These are phyloP conservation scores for Akanthomyces lecanii DNA, from an alignment of 2,329 filamentous ascomycete species.

Conservation along the genomic window DNA sequence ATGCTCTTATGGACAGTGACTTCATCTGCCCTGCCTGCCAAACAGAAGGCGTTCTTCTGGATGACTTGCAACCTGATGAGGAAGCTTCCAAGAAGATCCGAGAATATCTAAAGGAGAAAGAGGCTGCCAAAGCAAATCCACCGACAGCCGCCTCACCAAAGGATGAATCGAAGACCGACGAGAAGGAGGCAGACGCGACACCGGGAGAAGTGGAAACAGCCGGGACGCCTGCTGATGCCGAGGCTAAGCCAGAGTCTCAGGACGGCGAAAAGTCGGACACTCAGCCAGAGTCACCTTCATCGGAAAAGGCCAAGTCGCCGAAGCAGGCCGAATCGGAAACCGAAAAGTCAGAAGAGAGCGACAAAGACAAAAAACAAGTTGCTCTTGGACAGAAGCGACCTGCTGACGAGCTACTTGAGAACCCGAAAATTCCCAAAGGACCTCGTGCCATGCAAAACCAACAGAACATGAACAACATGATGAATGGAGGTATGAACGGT, in stretches of 20 bases:
- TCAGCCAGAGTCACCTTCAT: conserved; percentile 19
- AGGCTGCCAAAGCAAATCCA: conserved; percentile 41
- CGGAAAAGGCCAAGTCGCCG: conserved; percentile 27
- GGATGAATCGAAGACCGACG: conserved; percentile 33
- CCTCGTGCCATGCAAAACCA: conserved; percentile 62
- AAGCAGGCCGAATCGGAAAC: conserved; percentile 31
- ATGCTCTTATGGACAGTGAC: conserved; percentile 97
- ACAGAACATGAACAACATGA: conserved; percentile 43
- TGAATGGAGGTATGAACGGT: conserved; percentile 39
- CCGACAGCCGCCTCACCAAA: conserved; percentile 31
- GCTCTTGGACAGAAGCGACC: conserved; percentile 69
- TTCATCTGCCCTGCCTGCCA: conserved; percentile 91
- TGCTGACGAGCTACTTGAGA: conserved; percentile 67
- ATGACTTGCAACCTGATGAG: conserved; percentile 81
- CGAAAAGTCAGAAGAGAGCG: conserved; percentile 33
- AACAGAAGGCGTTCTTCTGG: conserved; percentile 85
- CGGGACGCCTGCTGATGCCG: background rate
- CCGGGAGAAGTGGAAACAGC: conserved; percentile 19
- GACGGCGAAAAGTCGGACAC: background rate
- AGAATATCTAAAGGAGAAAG: conserved; percentile 61
- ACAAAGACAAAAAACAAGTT: conserved; percentile 29
- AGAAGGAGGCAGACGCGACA: conserved; percentile 36
- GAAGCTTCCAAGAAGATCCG: conserved; percentile 75
- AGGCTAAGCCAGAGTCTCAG: background rate
- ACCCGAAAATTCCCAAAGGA: conserved; percentile 61